phyloP scores from a whole-genome alignment of 768 basidiomycete genomes.

The Postia placenta region DNA sequence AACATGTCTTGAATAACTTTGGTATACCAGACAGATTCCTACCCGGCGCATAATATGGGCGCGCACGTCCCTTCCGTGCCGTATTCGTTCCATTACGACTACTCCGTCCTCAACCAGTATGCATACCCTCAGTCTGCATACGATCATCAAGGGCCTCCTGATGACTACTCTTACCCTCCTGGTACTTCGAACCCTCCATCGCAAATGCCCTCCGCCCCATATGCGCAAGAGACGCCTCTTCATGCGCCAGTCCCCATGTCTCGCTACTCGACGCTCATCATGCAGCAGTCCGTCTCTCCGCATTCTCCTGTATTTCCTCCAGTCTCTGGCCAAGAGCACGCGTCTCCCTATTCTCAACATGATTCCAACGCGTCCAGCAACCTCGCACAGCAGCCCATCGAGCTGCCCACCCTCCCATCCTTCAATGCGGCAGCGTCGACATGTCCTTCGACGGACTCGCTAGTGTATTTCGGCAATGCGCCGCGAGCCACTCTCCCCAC shows the following conservation, averaged over 20 bases:
- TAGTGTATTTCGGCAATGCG: conserved; percentile 15
- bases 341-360: background rate
- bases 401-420: background rate
- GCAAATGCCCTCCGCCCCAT: background rate
- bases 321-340: background rate
- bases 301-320: background rate
- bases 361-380: background rate
- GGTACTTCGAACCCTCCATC: background rate
- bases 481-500: conserved; percentile 45
- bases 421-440: background rate
- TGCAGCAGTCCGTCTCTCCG: background rate
- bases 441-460: conserved; percentile 7
- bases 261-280: conserved; percentile 16
- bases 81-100: conserved; percentile 1
- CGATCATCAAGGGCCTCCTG: background rate
- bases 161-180: background rate
- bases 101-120: conserved; percentile 3
- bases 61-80: too few species aligned
- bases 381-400: background rate
- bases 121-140: conserved; percentile 6
- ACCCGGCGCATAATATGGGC: too few species aligned
- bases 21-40: too few species aligned
- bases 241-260: conserved; percentile 20
- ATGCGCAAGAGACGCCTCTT: conserved; percentile 7
- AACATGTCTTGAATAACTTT: too few species aligned